phyloP scores from a whole-genome alignment of 2,329 filamentous ascomycete species.

The Colletotrichum chlorophyti region DNA sequence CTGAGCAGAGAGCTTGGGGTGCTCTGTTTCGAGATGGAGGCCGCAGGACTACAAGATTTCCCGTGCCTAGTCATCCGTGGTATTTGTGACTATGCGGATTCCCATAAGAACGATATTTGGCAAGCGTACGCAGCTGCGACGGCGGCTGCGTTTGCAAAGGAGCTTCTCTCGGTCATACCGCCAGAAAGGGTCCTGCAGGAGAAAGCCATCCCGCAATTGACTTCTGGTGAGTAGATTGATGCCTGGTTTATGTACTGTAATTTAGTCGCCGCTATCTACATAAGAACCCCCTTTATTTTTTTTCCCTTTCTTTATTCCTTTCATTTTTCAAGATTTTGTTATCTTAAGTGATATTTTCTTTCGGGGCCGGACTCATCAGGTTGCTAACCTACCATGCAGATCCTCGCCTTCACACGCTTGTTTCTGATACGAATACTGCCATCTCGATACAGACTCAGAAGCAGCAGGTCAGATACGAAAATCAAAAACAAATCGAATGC shows the following conservation, averaged over 20 bases:
- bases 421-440: neutral
- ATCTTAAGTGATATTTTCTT: no score
- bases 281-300: no score
- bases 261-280: no score
- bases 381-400: neutral
- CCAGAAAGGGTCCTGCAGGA: neutral
- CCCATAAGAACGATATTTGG: slow-evolving; percentile 46
- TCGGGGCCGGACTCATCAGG: no score
- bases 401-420: neutral
- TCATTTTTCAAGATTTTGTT: no score
- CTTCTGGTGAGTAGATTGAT: neutral
- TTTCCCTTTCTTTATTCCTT: neutral
- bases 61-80: slow-evolving; percentile 44
- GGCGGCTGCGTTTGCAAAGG: slow-evolving; percentile 39
- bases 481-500: slow-evolving; percentile 24
- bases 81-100: slow-evolving; percentile 48
- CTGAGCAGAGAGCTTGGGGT: neutral
- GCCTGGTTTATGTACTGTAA: neutral
- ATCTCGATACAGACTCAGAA: neutral
- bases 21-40: slow-evolving; percentile 34
- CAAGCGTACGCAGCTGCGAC: slow-evolving; percentile 42
- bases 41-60: slow-evolving; percentile 31
- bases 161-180: slow-evolving; percentile 20
- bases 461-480: slow-evolving; percentile 9
- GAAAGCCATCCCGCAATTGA: neutral